A percentile compares a stretch with the other conserved stretches of the same genome.
Evolutionary conservation across 164 flowering plant species (phyloP).

Genomic region (Pachysandra terminalis): DNA sequence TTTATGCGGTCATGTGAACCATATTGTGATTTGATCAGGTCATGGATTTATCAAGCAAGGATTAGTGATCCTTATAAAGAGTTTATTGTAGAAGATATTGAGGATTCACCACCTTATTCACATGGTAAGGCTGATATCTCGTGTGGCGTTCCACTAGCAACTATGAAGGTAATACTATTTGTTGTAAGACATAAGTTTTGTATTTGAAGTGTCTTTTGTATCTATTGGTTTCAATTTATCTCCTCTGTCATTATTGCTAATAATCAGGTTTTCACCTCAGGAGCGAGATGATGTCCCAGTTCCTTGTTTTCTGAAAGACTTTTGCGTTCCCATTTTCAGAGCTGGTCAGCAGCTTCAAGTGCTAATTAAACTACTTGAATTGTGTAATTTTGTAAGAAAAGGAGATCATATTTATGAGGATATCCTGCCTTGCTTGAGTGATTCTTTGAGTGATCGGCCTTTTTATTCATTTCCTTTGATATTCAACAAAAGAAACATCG

Average conservation of each 20-base stretch:
- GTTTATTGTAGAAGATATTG: constrained; percentile 55
- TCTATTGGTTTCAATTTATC: not conserved
- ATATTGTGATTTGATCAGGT: constrained; percentile 68
- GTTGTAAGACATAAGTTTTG: too few relatives aligned
- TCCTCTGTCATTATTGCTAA: constrained; percentile 7
- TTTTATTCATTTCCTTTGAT: constrained; percentile 42
- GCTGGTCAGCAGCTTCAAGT: constrained; percentile 97
- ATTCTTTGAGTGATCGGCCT: constrained; percentile 32
- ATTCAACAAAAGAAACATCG: constrained; percentile 55
- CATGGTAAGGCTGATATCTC: constrained; percentile 33
- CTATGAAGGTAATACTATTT: constrained; percentile 49
- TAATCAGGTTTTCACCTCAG: constrained; percentile 32
- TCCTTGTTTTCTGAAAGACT: constrained; percentile 73
- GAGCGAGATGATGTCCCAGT: constrained; percentile 55
- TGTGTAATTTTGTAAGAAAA: constrained; percentile 35
- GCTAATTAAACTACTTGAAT: constrained; percentile 61
- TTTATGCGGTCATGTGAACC: constrained; percentile 81
- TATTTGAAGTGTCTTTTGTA: too few relatives aligned
- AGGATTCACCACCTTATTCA: constrained; percentile 21
- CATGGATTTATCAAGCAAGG: constrained; percentile 87
- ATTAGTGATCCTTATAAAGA: constrained; percentile 78
- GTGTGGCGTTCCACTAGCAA: constrained; percentile 32
- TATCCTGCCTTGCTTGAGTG: constrained; percentile 62
- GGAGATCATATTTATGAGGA: constrained; percentile 37
- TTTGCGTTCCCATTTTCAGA: constrained; percentile 61